These are phyloP conservation scores for Ganoderma sp. DNA, from an alignment of 1,284 basidiomycete genomes.

Conservation along the genomic window DNA sequence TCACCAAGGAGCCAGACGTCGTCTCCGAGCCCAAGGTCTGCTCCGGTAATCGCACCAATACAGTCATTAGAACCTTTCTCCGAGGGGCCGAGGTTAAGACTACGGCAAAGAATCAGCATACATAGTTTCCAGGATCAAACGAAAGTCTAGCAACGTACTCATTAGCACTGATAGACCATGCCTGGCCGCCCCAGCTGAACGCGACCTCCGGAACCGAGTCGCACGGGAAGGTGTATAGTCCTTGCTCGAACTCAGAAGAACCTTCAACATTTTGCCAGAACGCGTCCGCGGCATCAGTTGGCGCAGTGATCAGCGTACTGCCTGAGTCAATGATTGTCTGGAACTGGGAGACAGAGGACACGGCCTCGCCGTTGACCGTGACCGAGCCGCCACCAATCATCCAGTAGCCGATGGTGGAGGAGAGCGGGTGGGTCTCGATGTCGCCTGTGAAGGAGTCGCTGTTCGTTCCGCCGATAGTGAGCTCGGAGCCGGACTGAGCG, in stretches of 20 bases:
- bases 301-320: conserved; percentile 57
- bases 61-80: conserved; percentile 30
- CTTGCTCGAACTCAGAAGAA: conserved; percentile 38
- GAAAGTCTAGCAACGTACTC: conserved; percentile 23
- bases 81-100: conserved; percentile 37
- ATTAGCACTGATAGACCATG: conserved; percentile 45
- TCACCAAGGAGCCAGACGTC: conserved; percentile 41
- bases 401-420: conserved; percentile 46
- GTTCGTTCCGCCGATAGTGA: conserved; percentile 63
- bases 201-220: conserved; percentile 43
- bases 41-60: conserved; percentile 27
- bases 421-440: conserved; percentile 34
- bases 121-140: not conserved
- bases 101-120: conserved; percentile 5
- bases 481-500: conserved; percentile 49
- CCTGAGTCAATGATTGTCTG: conserved; percentile 52
- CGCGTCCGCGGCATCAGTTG: conserved; percentile 46
- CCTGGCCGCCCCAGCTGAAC: conserved; percentile 50
- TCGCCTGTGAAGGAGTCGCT: conserved; percentile 45
- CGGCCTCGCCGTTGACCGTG: conserved; percentile 38
- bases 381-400: conserved; percentile 46
- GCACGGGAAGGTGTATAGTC: conserved; percentile 52
- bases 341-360: conserved; percentile 30
- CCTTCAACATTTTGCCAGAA: conserved; percentile 54
- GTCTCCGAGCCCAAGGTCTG: conserved; percentile 29